Evolutionary conservation across 2,329 filamentous ascomycete genomes (phyloP), one percentile per base, ranked within the genome.

Genomic region (Penicillium carneum): DNA sequence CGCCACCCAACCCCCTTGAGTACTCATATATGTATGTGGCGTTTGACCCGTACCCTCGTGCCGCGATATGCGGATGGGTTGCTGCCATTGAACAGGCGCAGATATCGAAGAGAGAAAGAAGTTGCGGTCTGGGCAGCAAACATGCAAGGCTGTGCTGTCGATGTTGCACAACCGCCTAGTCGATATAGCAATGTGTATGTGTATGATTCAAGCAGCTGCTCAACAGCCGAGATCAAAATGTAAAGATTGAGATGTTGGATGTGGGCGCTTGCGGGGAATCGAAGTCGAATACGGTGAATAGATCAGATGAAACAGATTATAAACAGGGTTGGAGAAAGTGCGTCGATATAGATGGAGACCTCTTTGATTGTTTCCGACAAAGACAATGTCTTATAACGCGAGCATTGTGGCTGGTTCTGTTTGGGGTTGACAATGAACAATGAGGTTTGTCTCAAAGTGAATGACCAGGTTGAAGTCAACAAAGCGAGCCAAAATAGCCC

Each of bases 11-110:
- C 1, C 78, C 78, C 52, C 78, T 66, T 2, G 78, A 79, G 59
- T 77, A 80, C 59, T 77, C 75, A 49, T 75, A 76, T 46, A 78
- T 67, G 61, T 80, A 80, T 20, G 76, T 79, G n/a, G 67, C 67
- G 59, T 80, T 79, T 31, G 66, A 57, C 63, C 70, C 68, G 61
- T 71, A 73, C 56, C 57, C 56, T 64, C 74, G 67, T 55, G 66
- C 66, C 63, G 66, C 67, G 42, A 72, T 59, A 53, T 62, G 67
- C 53, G 64, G 63, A 47, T 48, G 51, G 53, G 65, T 57, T 47
- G 63, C 64, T 59, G 73, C 74, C 74, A 76, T 76, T 68, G 67
- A 69, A 66, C 38, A 62, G 52, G 41, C 51, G 61, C 53, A 57
- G 45, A 65, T 50, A 46, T 26, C 18, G 58, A 52, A 48, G 46